Evolutionary conservation across 495 filamentous ascomycete species (phyloP).

Genomic region (Talaromyces wortmannii): DNA sequence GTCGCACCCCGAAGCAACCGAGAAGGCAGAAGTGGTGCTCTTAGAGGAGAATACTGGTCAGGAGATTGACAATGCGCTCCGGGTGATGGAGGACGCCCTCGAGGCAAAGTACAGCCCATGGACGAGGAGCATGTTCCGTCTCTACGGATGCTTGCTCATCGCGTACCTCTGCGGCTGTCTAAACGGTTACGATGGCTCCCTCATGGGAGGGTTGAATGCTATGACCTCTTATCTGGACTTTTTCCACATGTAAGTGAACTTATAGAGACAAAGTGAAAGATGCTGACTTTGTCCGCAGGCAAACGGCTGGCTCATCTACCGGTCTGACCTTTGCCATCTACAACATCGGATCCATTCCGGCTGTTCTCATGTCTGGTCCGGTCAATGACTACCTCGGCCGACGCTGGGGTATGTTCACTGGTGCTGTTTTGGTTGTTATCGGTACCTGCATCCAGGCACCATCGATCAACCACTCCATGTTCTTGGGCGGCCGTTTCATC

Average conservation of each 20-base stretch:
- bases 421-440: conserved; percentile 49
- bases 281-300: conserved; percentile 4
- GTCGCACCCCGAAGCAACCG: too few species aligned
- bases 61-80: too few species aligned
- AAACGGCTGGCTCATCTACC: conserved; percentile 19
- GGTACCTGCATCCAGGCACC: conserved; percentile 48
- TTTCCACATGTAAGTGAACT: conserved; percentile 24
- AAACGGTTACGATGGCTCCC: conserved; percentile 46
- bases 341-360: conserved; percentile 33
- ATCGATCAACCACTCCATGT: conserved; percentile 37
- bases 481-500: conserved; percentile 67
- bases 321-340: conserved; percentile 54
- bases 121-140: conserved; percentile 12
- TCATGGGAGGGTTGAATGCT: conserved; percentile 36
- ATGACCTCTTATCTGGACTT: conserved; percentile 28
- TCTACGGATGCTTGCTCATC: conserved; percentile 11
- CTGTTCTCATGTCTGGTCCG: conserved; percentile 13
- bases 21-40: too few species aligned
- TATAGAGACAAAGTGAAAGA: conserved; percentile 8
- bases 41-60: too few species aligned
- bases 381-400: conserved; percentile 38
- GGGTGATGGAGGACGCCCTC: too few species aligned
- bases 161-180: conserved; percentile 15
- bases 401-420: conserved; percentile 55
- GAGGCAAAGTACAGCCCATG: conserved; percentile 11